Percentiles rank a stretch among this genome's conserved stretches.
phyloP scores from a whole-genome alignment of 257 asterid species.

The Solanum chiquidenum region DNA sequence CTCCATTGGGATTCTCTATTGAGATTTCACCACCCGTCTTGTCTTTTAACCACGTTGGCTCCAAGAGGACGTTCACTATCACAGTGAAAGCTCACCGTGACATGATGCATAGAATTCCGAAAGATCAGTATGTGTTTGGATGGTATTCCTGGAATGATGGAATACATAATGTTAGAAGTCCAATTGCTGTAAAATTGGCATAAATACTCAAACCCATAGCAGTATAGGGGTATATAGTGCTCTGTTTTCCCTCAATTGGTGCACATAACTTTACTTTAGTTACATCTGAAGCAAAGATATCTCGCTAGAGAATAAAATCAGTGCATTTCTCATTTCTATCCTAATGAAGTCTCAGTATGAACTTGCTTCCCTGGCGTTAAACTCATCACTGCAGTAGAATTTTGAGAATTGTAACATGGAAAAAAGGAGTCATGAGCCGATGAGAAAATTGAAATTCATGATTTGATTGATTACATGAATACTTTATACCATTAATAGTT shows the following conservation, averaged over 20 bases:
- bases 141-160: constrained; percentile 32
- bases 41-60: constrained; percentile 29
- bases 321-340: neutral
- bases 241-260: neutral
- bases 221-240: neutral
- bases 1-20: constrained; percentile 61
- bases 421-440: neutral
- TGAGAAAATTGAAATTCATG: neutral
- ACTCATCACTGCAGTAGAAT: neutral
- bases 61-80: constrained; percentile 53
- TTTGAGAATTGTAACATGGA: neutral
- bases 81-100: constrained; percentile 29
- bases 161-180: constrained; percentile 26
- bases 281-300: neutral
- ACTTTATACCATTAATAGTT: constrained; percentile 27
- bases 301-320: neutral
- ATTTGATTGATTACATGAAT: constrained; percentile 35
- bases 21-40: constrained; percentile 50
- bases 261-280: neutral
- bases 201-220: neutral
- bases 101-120: neutral
- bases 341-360: neutral
- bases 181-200: constrained; percentile 33
- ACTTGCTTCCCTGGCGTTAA: neutral
- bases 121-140: constrained; percentile 22